A percentile compares a stretch with the other conserved stretches of the same genome.
Conservation (phyloP, 805 yeast genomes). For the Kodamaea laetipori region DNA sequence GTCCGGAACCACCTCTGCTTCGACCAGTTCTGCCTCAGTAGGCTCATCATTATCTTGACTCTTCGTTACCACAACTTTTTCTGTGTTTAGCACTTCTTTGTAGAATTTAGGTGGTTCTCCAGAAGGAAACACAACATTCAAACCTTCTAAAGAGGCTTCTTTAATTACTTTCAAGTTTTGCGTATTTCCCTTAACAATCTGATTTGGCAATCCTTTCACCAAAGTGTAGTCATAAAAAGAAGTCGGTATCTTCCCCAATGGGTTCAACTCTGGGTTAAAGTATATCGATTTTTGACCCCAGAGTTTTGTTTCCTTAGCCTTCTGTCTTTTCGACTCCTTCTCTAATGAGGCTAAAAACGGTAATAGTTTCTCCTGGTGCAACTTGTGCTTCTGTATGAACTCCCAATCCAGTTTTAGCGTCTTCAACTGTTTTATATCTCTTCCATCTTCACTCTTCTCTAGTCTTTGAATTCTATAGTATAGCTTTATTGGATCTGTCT, state of each 20-base stretch:
- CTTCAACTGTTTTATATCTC: conserved; percentile 24
- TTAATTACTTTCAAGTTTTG: conserved; percentile 12
- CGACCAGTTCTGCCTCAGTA: conserved; percentile 2
- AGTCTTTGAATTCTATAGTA: conserved; percentile 35
- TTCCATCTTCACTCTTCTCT: conserved; percentile 19
- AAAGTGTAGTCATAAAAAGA: conserved; percentile 22
- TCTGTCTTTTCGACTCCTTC: conserved; percentile 19
- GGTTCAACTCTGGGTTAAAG: conserved; percentile 68
- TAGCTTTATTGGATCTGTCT: conserved; percentile 37
- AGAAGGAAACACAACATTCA: conserved; percentile 38
- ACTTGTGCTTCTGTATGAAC: conserved; percentile 34
- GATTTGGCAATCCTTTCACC: conserved; percentile 31
- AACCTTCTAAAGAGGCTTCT: conserved; percentile 17
- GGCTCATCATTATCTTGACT: conserved; percentile 11
- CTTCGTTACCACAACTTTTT: neutral
- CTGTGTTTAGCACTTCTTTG: conserved; percentile 40
- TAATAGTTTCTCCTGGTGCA: conserved; percentile 34
- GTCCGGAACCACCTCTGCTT: neutral
- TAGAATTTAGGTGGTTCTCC: conserved; percentile 51
- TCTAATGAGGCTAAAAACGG: conserved; percentile 25
- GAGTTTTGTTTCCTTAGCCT: conserved; percentile 25
- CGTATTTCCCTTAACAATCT: conserved; percentile 1
- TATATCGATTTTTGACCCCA: conserved; percentile 55
- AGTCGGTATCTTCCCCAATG: conserved; percentile 55
- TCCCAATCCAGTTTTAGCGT: conserved; percentile 43